Evolutionary conservation across 164 flowering plant species (phyloP), one percentile per base, ranked within the genome.

Genomic region (Nelumbo lutea): DNA sequence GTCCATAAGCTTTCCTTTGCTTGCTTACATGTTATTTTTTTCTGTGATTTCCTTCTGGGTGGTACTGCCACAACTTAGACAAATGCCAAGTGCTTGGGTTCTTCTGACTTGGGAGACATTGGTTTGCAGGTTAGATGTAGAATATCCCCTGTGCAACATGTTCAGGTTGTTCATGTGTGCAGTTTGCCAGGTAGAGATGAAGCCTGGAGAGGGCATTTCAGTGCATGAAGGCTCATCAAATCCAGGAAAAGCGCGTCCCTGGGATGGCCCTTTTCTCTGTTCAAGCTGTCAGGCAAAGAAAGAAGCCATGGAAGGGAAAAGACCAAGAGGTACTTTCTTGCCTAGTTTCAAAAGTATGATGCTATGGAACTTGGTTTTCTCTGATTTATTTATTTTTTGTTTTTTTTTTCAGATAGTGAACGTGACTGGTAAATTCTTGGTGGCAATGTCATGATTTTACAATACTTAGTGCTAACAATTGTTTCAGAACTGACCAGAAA

Each of bases 211-310:
- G 76, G 99, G 98, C 61, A 78, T 87, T 71, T 96, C 99, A 6
- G 83, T 96, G 76, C 96, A 91, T 66, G 84, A 83, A 10, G 93
- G 89, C 5, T 76, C 89, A 62, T 73, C 89, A 48, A 78, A 75
- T 72, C 65, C 77, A 3, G 82, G 83, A 52, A 96, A 87, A 62
- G 64, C 83, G 66, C 87, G 91, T 59, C 96, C 97, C 2, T 96
- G 99, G 99, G 95, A 93, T 78, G 99, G 99, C 52, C 99, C 99
- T 72, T 96, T 96, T 75, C 92, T 96, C 56, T 96, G 99, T 72
- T 42, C 64, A 69, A 85, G 87, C 76, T 96, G 99, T 80, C 95
- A 88, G 73, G 88, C 82, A 57, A 93, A 96, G 83, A 96, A 84
- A 82, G 98, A 96, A 69, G 97, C 98, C 72, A 96, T 96, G 99